These are phyloP conservation scores for Acanthamoeba castellanii DNA, from an alignment of 208 protist genomes.

Conservation along the genomic window DNA sequence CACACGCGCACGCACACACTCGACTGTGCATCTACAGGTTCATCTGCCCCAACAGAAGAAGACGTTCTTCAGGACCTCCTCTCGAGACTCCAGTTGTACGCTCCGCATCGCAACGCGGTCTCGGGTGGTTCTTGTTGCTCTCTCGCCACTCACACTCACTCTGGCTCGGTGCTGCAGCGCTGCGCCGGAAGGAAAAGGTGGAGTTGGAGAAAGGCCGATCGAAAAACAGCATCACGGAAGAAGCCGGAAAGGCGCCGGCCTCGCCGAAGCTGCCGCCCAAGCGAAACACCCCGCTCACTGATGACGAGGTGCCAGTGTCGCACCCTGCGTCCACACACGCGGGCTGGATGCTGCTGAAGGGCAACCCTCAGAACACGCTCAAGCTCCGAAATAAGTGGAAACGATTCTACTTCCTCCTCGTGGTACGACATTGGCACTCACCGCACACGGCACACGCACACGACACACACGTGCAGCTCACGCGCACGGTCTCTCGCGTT, in stretches of 20 bases:
- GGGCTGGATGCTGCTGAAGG: slow-evolving; percentile 42
- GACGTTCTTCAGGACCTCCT: background rate
- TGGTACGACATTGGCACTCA: background rate
- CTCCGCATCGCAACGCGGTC: background rate
- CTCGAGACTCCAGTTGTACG: background rate
- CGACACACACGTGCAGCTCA: background rate
- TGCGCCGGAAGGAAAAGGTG: slow-evolving; percentile 17
- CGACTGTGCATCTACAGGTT: background rate
- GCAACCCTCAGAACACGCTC: slow-evolving; percentile 45
- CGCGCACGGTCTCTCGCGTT: background rate
- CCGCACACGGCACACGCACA: background rate
- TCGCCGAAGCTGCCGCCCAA: background rate
- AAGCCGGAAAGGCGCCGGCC: background rate
- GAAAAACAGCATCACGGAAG: background rate
- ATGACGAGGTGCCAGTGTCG: background rate
- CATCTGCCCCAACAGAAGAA: background rate
- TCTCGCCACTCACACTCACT: background rate
- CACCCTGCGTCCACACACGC: background rate
- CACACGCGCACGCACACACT: background rate
- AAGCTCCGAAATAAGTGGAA: slow-evolving; percentile 56
- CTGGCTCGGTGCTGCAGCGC: background rate
- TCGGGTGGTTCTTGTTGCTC: background rate
- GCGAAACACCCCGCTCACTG: too few relatives aligned
- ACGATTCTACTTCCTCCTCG: slow-evolving; percentile 11
- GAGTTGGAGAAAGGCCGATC: background rate